phyloP scores from a whole-genome alignment of 1,284 basidiomycete genomes.

The Apiotrichum laibachii region DNA sequence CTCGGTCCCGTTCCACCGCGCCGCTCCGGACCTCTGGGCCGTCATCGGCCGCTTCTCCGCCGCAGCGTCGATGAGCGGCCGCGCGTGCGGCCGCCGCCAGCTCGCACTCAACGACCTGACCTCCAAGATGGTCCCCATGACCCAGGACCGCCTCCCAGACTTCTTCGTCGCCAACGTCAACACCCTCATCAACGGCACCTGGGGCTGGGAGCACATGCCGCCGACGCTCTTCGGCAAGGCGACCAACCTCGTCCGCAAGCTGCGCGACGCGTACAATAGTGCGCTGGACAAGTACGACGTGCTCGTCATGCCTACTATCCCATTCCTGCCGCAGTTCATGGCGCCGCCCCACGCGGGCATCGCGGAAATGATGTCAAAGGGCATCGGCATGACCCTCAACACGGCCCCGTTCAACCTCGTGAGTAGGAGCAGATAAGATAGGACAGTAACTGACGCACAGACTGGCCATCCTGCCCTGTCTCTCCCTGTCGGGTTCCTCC shows the following conservation, averaged over 20 bases:
- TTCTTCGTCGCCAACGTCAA: constrained; percentile 11
- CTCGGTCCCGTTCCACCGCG: constrained; percentile 31
- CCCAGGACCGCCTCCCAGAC: constrained; percentile 52
- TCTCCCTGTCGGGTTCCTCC: constrained; percentile 45
- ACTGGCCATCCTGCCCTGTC: constrained; percentile 49
- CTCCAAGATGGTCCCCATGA: constrained; percentile 51
- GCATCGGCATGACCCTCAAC: constrained; percentile 28
- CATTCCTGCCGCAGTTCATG: constrained; percentile 24
- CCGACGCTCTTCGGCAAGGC: constrained; percentile 29
- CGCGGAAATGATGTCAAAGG: constrained; percentile 25
- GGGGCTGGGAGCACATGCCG: constrained; percentile 28
- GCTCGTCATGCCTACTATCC: constrained; percentile 55
- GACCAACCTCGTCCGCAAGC: constrained; percentile 48
- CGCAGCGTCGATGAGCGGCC: constrained; percentile 35
- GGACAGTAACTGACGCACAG: constrained; percentile 14
- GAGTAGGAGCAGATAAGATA: constrained; percentile 8
- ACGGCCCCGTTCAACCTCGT: constrained; percentile 39
- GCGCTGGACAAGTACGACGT: constrained; percentile 52
- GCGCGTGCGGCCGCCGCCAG: constrained; percentile 43
- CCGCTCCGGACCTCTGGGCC: constrained; percentile 25
- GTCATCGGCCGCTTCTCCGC: constrained; percentile 34
- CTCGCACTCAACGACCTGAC: constrained; percentile 52
- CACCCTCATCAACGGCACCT: constrained; percentile 27
- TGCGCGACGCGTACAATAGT: constrained; percentile 52
- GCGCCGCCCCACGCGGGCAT: constrained; percentile 12